Evolutionary conservation across 306 rosid genomes (phyloP).

Genomic region (Myrica gale): DNA sequence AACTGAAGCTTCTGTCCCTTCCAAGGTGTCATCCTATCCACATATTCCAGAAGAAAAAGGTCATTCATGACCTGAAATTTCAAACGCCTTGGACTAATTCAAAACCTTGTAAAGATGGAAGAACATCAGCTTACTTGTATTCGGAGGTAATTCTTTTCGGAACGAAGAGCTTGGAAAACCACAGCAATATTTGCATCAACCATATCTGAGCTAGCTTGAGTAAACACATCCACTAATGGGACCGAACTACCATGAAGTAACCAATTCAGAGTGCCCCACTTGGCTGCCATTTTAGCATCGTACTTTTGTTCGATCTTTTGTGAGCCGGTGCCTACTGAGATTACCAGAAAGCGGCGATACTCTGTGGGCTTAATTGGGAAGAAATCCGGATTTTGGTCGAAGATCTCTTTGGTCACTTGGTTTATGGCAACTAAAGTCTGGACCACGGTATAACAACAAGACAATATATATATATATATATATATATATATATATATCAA

Average conservation of each 20-base stretch:
- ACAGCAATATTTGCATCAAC: constrained; percentile 28
- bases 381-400: constrained; percentile 29
- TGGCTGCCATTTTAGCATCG: constrained; percentile 30
- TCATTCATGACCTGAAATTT: neutral
- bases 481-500: neutral
- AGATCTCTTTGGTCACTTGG: constrained; percentile 35
- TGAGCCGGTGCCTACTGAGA: constrained; percentile 49
- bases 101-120: neutral
- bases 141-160: constrained; percentile 29
- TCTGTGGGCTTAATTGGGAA: constrained; percentile 38
- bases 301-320: constrained; percentile 26
- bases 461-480: too few relatives aligned
- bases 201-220: constrained; percentile 36
- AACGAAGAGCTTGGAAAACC: constrained; percentile 31
- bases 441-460: neutral
- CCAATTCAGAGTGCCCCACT: constrained; percentile 42
- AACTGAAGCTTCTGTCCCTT: constrained; percentile 26
- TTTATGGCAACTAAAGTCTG: constrained; percentile 39
- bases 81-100: neutral
- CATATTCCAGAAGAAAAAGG: neutral
- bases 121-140: constrained; percentile 23
- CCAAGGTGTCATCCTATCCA: constrained; percentile 45
- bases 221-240: constrained; percentile 30
- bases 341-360: constrained; percentile 28
- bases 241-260: constrained; percentile 18